phyloP scores from a whole-genome alignment of 306 rosid species.

The Carpinus viminea region DNA sequence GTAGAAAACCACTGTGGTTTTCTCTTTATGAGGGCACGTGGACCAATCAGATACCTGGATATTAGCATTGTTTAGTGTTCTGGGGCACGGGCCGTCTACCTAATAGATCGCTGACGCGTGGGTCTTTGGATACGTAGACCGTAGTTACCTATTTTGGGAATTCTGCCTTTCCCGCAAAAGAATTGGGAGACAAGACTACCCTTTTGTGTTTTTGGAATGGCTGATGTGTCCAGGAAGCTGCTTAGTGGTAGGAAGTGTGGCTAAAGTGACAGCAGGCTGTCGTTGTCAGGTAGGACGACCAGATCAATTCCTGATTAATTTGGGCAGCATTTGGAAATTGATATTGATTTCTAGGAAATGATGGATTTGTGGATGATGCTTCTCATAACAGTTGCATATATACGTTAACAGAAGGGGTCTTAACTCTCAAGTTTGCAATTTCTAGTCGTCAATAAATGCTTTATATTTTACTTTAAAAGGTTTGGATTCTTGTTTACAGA shows the following conservation, averaged over 20 bases:
- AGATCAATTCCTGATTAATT: background rate
- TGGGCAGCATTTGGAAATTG: background rate
- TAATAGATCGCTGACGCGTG: conserved; percentile 68
- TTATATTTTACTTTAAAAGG: too few species aligned
- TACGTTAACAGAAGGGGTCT: too few species aligned
- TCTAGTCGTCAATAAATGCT: too few species aligned
- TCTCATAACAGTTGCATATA: background rate
- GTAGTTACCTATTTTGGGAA: conserved; percentile 45
- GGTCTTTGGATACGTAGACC: conserved; percentile 29
- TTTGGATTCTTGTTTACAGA: too few species aligned
- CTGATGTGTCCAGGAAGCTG: conserved; percentile 7
- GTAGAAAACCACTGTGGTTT: conserved; percentile 42
- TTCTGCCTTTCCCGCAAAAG: conserved; percentile 14
- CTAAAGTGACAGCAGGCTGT: background rate
- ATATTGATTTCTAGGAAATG: background rate
- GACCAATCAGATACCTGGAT: conserved; percentile 40
- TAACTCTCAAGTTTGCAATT: too few species aligned
- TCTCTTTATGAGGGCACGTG: conserved; percentile 28
- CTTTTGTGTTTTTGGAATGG: background rate
- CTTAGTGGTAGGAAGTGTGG: background rate
- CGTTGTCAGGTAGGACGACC: background rate
- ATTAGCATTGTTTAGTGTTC: background rate
- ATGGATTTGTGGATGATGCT: background rate
- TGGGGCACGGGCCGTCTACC: conserved; percentile 30
- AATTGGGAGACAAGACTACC: conserved; percentile 3